phyloP scores from a whole-genome alignment of 106 monocot species.

The Allium fistulosum region DNA sequence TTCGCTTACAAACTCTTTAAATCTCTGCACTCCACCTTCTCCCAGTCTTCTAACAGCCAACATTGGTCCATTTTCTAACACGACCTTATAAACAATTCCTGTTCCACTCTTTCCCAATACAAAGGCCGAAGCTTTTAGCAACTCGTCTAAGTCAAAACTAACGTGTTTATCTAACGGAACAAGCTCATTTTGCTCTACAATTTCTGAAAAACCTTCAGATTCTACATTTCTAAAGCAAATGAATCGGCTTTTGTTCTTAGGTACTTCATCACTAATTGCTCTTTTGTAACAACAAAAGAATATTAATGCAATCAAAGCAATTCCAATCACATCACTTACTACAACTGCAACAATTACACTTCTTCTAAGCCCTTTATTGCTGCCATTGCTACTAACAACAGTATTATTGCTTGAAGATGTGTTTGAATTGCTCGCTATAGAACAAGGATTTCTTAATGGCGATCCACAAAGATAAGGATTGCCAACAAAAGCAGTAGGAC shows the following conservation, averaged over 20 bases:
- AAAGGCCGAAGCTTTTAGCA: conserved; percentile 67
- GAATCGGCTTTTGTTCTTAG: conserved; percentile 32
- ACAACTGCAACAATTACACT: conserved; percentile 47
- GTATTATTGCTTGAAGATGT: conserved; percentile 1
- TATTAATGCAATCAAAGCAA: conserved; percentile 51
- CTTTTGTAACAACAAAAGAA: conserved; percentile 69
- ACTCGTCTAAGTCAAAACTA: conserved; percentile 39
- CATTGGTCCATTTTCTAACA: conserved; percentile 51
- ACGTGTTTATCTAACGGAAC: conserved; percentile 12
- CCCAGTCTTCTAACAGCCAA: conserved; percentile 70
- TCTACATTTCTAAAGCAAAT: conserved; percentile 56
- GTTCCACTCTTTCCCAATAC: conserved; percentile 63
- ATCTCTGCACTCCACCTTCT: conserved; percentile 60
- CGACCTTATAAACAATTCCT: conserved; percentile 75
- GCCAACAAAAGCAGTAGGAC: conserved; percentile 82
- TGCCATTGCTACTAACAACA: background rate
- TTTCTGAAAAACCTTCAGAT: conserved; percentile 38
- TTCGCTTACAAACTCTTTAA: conserved; percentile 52
- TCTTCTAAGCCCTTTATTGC: conserved; percentile 28
- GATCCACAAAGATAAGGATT: conserved; percentile 83
- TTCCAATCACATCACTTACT: conserved; percentile 49
- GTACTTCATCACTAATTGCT: conserved; percentile 21
- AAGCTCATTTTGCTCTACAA: conserved; percentile 16
- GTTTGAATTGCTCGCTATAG: conserved; percentile 21
- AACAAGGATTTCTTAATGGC: conserved; percentile 66